Evolutionary conservation across 2,329 filamentous ascomycete species (phyloP).

Genomic region (Torrubiella hemipterigena): DNA sequence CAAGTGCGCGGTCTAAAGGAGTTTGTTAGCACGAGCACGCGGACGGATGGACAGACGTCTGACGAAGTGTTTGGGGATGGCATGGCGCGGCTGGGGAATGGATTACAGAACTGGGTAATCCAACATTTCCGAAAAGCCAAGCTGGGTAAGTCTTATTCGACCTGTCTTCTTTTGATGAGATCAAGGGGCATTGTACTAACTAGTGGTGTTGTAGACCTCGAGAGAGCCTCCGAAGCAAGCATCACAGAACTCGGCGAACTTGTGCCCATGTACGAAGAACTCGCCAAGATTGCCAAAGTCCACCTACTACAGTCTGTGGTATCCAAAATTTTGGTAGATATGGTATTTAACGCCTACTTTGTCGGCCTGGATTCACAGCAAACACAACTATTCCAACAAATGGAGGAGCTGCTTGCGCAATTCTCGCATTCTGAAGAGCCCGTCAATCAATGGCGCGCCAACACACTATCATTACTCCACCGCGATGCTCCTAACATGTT

Average conservation of each 20-base stretch:
- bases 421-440: slow-evolving; percentile 36
- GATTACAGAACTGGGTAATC: slow-evolving; percentile 64
- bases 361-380: slow-evolving; percentile 47
- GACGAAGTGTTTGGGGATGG: slow-evolving; percentile 55
- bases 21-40: slow-evolving; percentile 56
- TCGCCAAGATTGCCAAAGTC: slow-evolving; percentile 43
- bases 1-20: slow-evolving; percentile 60
- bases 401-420: slow-evolving; percentile 32
- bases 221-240: slow-evolving; percentile 25
- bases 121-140: slow-evolving; percentile 54
- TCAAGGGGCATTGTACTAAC: background rate
- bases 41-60: slow-evolving; percentile 47
- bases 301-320: slow-evolving; percentile 52
- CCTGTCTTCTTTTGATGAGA: background rate
- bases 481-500: slow-evolving; percentile 37
- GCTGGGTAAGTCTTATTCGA: slow-evolving; percentile 28
- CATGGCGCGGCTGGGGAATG: slow-evolving; percentile 50
- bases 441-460: slow-evolving; percentile 55
- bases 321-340: slow-evolving; percentile 46
- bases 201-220: slow-evolving; percentile 25
- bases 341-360: slow-evolving; percentile 51
- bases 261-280: slow-evolving; percentile 46
- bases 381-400: slow-evolving; percentile 33
- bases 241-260: slow-evolving; percentile 31
- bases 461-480: slow-evolving; percentile 47